phyloP scores from a whole-genome alignment of 2,329 filamentous ascomycete species.

The Pestalotiopsis sp. region DNA sequence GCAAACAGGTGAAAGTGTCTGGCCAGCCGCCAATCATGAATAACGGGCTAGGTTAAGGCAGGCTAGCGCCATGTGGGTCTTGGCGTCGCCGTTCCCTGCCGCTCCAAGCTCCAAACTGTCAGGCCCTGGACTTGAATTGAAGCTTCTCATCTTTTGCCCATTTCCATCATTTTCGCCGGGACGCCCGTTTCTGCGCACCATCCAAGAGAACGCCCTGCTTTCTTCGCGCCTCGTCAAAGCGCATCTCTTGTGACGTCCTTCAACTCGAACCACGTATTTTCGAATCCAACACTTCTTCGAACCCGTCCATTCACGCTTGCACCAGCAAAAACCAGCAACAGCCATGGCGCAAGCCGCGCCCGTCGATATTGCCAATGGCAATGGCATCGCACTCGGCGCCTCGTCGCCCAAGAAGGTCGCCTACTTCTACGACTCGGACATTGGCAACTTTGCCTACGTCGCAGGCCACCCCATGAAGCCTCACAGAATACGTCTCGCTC shows the following conservation, averaged over 20 bases:
- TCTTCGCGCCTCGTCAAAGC: background rate
- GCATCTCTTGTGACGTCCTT: background rate
- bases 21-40: background rate
- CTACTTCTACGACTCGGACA: slow-evolving; percentile 98
- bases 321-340: background rate
- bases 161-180: background rate
- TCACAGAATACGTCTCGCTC: slow-evolving; percentile 91
- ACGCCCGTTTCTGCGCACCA: background rate
- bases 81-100: background rate
- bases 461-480: slow-evolving; percentile 99
- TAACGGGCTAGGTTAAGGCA: background rate
- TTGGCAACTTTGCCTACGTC: slow-evolving; percentile 97
- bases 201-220: background rate
- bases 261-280: background rate
- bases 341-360: slow-evolving; percentile 53
- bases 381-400: slow-evolving; percentile 52
- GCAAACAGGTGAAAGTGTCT: background rate
- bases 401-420: slow-evolving; percentile 76
- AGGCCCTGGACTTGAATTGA: background rate
- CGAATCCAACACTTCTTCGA: background rate
- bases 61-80: background rate
- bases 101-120: background rate
- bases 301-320: background rate
- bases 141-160: background rate
- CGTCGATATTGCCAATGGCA: slow-evolving; percentile 57